Evolutionary conservation across 1,284 basidiomycete genomes (phyloP).

Genomic region (Ceratobasidium sp.): DNA sequence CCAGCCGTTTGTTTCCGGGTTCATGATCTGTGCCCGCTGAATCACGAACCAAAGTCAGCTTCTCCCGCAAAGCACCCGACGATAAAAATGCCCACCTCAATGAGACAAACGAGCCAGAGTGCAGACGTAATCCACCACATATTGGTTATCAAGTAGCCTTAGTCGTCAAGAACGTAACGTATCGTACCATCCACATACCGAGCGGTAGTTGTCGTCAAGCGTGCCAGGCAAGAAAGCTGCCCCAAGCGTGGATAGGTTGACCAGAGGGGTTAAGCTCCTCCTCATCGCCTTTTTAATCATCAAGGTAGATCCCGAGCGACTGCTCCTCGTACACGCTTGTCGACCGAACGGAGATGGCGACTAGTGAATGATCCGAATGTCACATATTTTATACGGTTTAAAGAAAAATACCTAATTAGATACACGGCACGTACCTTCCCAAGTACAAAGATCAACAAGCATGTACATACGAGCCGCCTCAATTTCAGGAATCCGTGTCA

Average conservation of each 20-base stretch:
- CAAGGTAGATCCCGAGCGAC: conserved; percentile 78
- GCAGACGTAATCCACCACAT: conserved; percentile 91
- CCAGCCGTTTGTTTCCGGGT: conserved; percentile 66
- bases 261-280: conserved; percentile 59
- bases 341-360: conserved; percentile 79
- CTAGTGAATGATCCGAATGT: conserved; percentile 55
- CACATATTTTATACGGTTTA: conserved; percentile 56
- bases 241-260: conserved; percentile 73
- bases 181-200: conserved; percentile 59
- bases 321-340: conserved; percentile 98
- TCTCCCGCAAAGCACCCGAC: not conserved
- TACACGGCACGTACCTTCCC: conserved; percentile 63
- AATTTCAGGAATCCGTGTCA: conserved; percentile 66
- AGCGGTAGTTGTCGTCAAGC: conserved; percentile 90
- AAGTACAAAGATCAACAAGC: not conserved
- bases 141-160: conserved; percentile 56
- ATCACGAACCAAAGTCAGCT: not conserved
- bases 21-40: conserved; percentile 66
- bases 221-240: conserved; percentile 80
- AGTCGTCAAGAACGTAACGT: conserved; percentile 37
- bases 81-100: conserved; percentile 67
- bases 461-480: not conserved
- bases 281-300: conserved; percentile 59
- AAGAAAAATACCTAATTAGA: conserved; percentile 56
- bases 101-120: conserved; percentile 84